A percentile compares a stretch with the other conserved stretches of the same genome.
These are phyloP conservation scores for Penicillium verhagenii DNA, from an alignment of 495 filamentous ascomycete species.

Conservation along the genomic window DNA sequence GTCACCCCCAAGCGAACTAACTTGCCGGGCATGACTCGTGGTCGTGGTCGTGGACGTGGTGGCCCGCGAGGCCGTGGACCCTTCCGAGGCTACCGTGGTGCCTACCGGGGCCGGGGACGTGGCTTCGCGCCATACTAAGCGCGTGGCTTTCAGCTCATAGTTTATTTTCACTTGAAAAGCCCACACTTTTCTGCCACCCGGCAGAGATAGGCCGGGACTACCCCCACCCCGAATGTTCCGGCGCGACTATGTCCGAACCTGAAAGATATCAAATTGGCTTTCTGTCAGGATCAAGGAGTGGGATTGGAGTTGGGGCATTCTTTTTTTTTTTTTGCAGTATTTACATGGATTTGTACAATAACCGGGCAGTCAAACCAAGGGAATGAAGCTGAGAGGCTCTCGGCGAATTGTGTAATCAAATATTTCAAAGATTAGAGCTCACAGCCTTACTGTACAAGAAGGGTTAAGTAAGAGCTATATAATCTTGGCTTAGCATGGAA, in stretches of 20 bases:
- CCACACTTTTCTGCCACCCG: background rate
- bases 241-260: background rate
- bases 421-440: no score
- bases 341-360: constrained; percentile 7
- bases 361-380: background rate
- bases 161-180: background rate
- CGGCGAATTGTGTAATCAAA: constrained; percentile 9
- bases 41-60: constrained; percentile 64
- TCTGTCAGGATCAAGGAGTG: background rate
- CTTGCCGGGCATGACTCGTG: constrained; percentile 87
- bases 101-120: constrained; percentile 63
- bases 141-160: constrained; percentile 5
- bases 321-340: background rate
- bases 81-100: constrained; percentile 20
- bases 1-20: constrained; percentile 98
- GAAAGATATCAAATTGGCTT: background rate
- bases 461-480: background rate
- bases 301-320: background rate
- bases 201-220: background rate
- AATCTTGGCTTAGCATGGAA: background rate
- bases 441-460: no score
- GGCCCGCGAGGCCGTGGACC: constrained; percentile 64
- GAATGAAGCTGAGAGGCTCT: constrained; percentile 2
- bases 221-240: background rate
- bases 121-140: constrained; percentile 78